Evolutionary conservation across 352 stramenopile genomes (phyloP).

Genomic region (Phytophthora sp.): DNA sequence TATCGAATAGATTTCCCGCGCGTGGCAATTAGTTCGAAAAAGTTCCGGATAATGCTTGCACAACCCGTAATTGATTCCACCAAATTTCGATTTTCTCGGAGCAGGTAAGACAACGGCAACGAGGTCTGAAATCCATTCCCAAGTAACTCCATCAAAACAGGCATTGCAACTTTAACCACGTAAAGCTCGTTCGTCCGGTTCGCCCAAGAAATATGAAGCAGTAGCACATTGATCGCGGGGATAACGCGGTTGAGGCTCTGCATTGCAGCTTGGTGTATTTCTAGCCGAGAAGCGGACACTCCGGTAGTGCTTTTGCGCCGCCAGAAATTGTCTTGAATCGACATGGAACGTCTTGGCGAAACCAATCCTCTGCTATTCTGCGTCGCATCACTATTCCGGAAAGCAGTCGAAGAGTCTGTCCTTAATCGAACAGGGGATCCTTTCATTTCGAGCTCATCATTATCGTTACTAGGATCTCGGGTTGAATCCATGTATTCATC

Average conservation of each 20-base stretch:
- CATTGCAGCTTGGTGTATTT: conserved; percentile 52
- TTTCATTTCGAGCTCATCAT: conserved; percentile 37
- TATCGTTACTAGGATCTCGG: conserved; percentile 27
- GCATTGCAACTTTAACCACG: conserved; percentile 62
- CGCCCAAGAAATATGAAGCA: conserved; percentile 68
- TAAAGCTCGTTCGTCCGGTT: conserved; percentile 67
- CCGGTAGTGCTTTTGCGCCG: conserved; percentile 34
- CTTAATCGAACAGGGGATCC: conserved; percentile 25
- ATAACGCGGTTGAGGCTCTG: conserved; percentile 66
- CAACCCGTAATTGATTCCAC: conserved; percentile 78
- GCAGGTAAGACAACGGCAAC: conserved; percentile 65
- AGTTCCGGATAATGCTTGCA: conserved; percentile 61
- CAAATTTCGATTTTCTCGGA: conserved; percentile 73
- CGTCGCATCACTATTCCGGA: conserved; percentile 11
- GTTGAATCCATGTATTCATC: conserved; percentile 42
- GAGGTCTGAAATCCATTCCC: conserved; percentile 78
- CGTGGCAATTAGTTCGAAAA: conserved; percentile 77
- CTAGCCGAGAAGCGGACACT: conserved; percentile 24
- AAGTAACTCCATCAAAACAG: conserved; percentile 71
- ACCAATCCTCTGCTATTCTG: conserved; percentile 22
- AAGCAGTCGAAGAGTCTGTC: conserved; percentile 13
- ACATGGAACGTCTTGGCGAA: conserved; percentile 30
- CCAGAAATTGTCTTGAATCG: conserved; percentile 33
- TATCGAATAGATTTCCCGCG: conserved; percentile 74
- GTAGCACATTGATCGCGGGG: conserved; percentile 53